These are phyloP conservation scores for Stevia rebaudiana DNA, from an alignment of 140 eudicot species.

Conservation along the genomic window DNA sequence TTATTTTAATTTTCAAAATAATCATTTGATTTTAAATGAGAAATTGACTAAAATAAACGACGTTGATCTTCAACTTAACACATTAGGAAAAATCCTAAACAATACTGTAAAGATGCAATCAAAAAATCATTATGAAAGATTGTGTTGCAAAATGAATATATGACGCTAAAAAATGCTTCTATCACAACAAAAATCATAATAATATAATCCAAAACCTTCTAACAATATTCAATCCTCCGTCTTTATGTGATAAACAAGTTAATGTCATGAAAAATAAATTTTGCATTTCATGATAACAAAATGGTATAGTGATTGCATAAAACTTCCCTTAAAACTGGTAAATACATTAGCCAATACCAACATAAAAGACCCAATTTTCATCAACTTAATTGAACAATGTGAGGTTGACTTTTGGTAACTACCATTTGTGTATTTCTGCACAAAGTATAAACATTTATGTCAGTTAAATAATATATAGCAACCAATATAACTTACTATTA, in stretches of 20 bases:
- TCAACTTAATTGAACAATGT: neutral
- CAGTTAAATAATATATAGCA: neutral
- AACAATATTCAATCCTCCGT: too few relatives aligned
- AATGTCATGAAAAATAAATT: neutral
- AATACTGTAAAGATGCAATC: too few relatives aligned
- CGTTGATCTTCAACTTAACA: too few relatives aligned
- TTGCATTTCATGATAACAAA: neutral
- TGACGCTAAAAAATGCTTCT: neutral
- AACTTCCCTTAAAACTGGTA: neutral
- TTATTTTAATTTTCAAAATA: too few relatives aligned
- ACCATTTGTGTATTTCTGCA: neutral
- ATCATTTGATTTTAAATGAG: too few relatives aligned
- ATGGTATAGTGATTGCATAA: neutral
- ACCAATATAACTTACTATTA: neutral
- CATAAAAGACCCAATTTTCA: neutral
- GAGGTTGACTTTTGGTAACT: neutral
- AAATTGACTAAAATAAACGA: too few relatives aligned
- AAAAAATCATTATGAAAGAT: too few relatives aligned
- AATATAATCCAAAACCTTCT: neutral
- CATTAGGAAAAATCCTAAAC: too few relatives aligned
- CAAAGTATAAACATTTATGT: neutral
- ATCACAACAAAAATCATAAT: neutral
- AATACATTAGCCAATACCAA: neutral
- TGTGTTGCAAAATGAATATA: too few relatives aligned
- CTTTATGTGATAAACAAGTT: neutral